Conservation (phyloP, 352 stramenopile species). For the Globisporangium yorkense region DNA sequence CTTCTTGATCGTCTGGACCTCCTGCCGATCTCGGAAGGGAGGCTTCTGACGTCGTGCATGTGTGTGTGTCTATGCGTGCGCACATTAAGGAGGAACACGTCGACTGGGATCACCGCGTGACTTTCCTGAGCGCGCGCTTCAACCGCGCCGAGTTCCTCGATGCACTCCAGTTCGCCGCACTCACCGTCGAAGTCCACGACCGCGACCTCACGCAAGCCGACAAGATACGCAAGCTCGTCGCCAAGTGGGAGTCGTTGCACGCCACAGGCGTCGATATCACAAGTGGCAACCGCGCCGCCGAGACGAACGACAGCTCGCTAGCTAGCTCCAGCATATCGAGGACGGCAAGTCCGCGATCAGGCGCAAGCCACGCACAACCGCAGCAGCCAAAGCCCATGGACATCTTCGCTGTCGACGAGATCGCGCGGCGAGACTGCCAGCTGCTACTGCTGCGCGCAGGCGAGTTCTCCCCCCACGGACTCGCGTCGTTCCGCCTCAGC, state of each 20-base stretch:
- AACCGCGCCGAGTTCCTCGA: conserved; percentile 37
- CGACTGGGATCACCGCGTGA: conserved; percentile 46
- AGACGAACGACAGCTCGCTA: background rate
- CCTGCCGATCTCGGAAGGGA: background rate
- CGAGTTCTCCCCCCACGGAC: conserved; percentile 48
- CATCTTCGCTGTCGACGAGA: conserved; percentile 49
- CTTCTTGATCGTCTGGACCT: background rate
- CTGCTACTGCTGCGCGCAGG: conserved; percentile 30
- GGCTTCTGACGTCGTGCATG: background rate
- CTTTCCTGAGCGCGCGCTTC: conserved; percentile 43
- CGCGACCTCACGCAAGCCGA: conserved; percentile 46
- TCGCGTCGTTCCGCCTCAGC: conserved; percentile 47
- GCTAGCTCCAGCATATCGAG: conserved; percentile 4
- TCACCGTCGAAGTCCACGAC: conserved; percentile 64
- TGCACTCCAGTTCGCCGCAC: conserved; percentile 24
- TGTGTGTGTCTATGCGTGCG: background rate
- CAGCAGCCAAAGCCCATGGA: conserved; percentile 28
- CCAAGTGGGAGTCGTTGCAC: conserved; percentile 60
- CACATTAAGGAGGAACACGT: conserved; percentile 16
- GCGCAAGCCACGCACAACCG: background rate
- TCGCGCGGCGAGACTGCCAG: conserved; percentile 46
- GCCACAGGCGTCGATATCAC: conserved; percentile 27
- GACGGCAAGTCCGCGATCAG: conserved; percentile 14
- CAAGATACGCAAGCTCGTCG: conserved; percentile 27
- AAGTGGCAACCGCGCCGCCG: background rate